Evolutionary conservation across 78 protist genomes (phyloP).

Genomic region (Dictyostelium purpureum): DNA sequence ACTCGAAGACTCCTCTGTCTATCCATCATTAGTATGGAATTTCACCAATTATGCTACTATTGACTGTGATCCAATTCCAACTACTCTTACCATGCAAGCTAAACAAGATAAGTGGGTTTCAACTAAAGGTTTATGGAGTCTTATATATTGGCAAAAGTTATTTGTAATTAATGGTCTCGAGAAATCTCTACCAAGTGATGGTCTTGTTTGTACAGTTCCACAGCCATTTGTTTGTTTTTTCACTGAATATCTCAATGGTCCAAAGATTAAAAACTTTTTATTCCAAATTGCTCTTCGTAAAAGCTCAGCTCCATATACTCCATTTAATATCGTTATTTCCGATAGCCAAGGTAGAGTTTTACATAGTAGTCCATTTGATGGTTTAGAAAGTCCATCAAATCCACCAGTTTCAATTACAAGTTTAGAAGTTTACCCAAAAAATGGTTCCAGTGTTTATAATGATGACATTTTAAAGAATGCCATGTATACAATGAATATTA

Average conservation of each 20-base stretch:
- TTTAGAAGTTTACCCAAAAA: background rate
- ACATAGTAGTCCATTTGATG: background rate
- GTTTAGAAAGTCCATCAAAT: background rate
- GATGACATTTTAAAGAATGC: background rate
- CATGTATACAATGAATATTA: background rate
- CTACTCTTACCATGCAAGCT: background rate
- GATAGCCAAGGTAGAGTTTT: background rate
- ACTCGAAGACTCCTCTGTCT: too few relatives aligned
- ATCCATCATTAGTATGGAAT: too few relatives aligned
- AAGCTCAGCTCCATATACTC: background rate
- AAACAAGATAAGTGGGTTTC: background rate
- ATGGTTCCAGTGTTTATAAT: background rate
- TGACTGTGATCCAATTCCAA: constrained; percentile 7
- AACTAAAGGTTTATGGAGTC: background rate
- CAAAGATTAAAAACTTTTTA: background rate
- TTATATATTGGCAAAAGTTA: background rate
- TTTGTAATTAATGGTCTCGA: background rate
- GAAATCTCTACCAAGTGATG: background rate
- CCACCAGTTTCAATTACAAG: background rate
- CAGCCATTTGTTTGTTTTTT: background rate
- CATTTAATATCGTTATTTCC: background rate
- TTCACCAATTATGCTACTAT: background rate
- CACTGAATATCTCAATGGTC: background rate
- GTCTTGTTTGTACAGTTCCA: background rate
- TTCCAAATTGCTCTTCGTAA: background rate